Evolutionary conservation across 345 rosid genomes (phyloP).

Genomic region (Jatropha curcas): DNA sequence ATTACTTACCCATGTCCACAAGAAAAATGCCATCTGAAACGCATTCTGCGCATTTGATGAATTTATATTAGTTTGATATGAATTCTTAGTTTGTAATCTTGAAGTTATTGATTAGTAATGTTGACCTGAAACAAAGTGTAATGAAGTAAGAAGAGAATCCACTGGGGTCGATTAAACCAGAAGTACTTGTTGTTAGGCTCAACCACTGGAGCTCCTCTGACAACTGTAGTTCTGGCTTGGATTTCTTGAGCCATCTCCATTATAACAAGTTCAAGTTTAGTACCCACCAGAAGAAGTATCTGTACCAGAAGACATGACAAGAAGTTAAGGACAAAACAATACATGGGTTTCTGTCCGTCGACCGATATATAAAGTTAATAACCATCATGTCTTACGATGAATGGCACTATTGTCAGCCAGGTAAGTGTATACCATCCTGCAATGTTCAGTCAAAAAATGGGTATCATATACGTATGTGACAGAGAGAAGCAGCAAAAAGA

Average conservation of each 20-base stretch:
- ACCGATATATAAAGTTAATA: no score
- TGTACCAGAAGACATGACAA: slow-evolving; percentile 13
- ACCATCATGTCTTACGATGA: slow-evolving; percentile 29
- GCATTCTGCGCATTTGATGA: slow-evolving; percentile 42
- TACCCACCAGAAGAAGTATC: slow-evolving; percentile 55
- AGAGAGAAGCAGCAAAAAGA: no score
- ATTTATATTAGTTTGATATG: no score
- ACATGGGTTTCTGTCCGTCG: no score
- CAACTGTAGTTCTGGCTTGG: slow-evolving; percentile 39
- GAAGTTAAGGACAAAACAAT: background rate
- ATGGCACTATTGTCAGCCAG: slow-evolving; percentile 45
- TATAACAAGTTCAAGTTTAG: slow-evolving; percentile 55
- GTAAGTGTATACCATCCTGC: slow-evolving; percentile 53
- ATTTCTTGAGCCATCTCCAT: slow-evolving; percentile 59
- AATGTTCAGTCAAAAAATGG: background rate
- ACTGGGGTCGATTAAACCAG: slow-evolving; percentile 61
- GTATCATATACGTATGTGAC: no score
- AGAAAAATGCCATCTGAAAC: slow-evolving; percentile 52
- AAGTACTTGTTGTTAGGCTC: slow-evolving; percentile 57
- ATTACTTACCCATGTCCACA: slow-evolving; percentile 46
- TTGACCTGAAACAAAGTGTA: slow-evolving; percentile 47
- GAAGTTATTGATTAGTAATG: background rate
- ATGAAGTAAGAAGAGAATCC: slow-evolving; percentile 49
- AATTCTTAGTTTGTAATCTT: no score
- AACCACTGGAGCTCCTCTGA: slow-evolving; percentile 53